Conservation (phyloP, 1,284 basidiomycete genomes). For the Sanghuangporus sanghuang region DNA sequence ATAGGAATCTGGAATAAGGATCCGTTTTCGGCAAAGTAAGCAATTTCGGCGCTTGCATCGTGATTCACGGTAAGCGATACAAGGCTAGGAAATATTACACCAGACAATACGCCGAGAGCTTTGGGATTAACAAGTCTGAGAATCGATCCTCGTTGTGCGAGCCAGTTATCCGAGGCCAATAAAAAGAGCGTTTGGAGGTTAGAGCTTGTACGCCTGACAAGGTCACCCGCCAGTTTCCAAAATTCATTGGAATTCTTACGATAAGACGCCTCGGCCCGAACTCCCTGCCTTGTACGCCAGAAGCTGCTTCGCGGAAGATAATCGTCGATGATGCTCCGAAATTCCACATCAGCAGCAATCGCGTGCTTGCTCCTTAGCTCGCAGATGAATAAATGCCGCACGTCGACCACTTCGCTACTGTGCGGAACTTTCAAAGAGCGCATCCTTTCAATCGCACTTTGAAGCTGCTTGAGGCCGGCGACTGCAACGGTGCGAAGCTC, state of each 20-base stretch:
- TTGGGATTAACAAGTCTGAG: not conserved
- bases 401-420: not conserved
- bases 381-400: not conserved
- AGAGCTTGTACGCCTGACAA: not conserved
- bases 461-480: not conserved
- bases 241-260: not conserved
- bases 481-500: slow-evolving; percentile 1
- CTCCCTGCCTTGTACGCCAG: not conserved
- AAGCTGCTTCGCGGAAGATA: not conserved
- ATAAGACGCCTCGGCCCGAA: not conserved
- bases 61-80: not conserved
- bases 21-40: not conserved
- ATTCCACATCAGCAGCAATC: not conserved
- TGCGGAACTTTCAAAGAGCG: not conserved
- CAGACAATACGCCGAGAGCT: not conserved
- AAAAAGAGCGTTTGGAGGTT: not conserved
- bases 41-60: not conserved
- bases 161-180: not conserved
- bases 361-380: not conserved
- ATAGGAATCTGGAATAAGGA: not conserved
- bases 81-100: not conserved
- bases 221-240: not conserved
- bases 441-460: not conserved
- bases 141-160: not conserved
- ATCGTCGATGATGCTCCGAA: not conserved